Conservation (phyloP, 768 basidiomycete species). For the Gautieria morchelliformis region DNA sequence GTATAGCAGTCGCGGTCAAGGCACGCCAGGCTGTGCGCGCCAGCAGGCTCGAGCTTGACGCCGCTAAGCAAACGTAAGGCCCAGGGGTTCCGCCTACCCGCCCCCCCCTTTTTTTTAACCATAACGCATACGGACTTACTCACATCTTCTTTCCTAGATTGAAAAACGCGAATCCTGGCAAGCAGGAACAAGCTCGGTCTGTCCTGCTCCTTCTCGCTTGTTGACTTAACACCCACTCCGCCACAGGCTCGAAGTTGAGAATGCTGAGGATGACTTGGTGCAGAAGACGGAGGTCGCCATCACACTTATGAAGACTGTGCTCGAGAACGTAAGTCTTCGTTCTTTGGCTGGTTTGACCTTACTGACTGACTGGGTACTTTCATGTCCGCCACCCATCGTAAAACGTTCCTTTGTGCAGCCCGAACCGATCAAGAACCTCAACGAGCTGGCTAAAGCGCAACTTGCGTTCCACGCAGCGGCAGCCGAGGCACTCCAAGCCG, state of each 20-base stretch:
- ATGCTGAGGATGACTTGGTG: slow-evolving; percentile 91
- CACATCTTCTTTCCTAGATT: slow-evolving; percentile 36
- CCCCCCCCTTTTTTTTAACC: no score
- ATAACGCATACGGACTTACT: neutral
- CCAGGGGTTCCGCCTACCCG: no score
- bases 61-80: slow-evolving; percentile 78
- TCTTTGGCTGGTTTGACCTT: neutral
- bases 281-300: slow-evolving; percentile 98
- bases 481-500: slow-evolving; percentile 69
- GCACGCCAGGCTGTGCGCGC: slow-evolving; percentile 74
- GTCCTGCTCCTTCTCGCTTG: neutral
- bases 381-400: neutral
- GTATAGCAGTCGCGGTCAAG: slow-evolving; percentile 86
- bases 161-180: slow-evolving; percentile 64
- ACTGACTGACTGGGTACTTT: neutral
- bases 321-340: slow-evolving; percentile 75
- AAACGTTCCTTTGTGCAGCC: slow-evolving; percentile 43
- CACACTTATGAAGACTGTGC: slow-evolving; percentile 93
- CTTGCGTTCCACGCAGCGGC: slow-evolving; percentile 65
- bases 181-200: slow-evolving; percentile 78
- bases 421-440: slow-evolving; percentile 90
- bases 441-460: slow-evolving; percentile 87
- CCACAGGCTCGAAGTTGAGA: slow-evolving; percentile 68
- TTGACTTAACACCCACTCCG: slow-evolving; percentile 7
- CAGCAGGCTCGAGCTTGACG: slow-evolving; percentile 80